Base-by-base conservation (phyloP, 441 rosid genomes). In the Pelargonium australe region DNA sequence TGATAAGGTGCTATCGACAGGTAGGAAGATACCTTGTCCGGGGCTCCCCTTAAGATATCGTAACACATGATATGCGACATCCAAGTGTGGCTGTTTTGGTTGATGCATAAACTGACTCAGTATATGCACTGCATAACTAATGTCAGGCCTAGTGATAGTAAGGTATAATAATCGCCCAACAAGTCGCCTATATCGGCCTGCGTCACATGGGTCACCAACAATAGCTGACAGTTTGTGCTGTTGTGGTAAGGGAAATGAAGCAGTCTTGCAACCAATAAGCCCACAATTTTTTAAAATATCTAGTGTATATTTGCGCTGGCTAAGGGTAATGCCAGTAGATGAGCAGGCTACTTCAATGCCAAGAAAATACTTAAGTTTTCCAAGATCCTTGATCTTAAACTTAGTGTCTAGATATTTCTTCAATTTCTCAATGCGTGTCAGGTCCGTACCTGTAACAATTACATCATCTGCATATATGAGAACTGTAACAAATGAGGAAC, bases 401-500 rank as follows among this genome's bases (percentile, higher is more conserved):
- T 53, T 20, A 1, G 0, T 3, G 25, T 13, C 12, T 4, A 76
- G 13, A 12, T 41, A 55, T 0, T 0, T 2, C 23, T 76, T 68
- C 0, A 71, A 1, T 2, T 45, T 14, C 5, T 25, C 0, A 2
- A 2, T 5, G 2, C 11, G 0, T 1, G 31, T 0, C 8, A 2
- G 0, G 25, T 68, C n/a, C 25, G 64, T 64, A 0, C 67, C 49
- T 1, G 64, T 8, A 34, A 76, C 14, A 6, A 76, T 25, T 9
- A 76, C 2, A 64, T 76, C 70, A 72, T 76, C 76, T 0, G 67
- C 66, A 5, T 76, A 71, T 0, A 72, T 66, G 5, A 76, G 40
- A 0, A 72, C 0, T 0, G 14, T 44, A 13, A 23, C 7, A 5
- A 57, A 58, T 0, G 31, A 31, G 2, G n/a, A n/a, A n/a, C 0